Base-by-base conservation (phyloP, 768 basidiomycete genomes). In the Coprinopsis sp. region DNA sequence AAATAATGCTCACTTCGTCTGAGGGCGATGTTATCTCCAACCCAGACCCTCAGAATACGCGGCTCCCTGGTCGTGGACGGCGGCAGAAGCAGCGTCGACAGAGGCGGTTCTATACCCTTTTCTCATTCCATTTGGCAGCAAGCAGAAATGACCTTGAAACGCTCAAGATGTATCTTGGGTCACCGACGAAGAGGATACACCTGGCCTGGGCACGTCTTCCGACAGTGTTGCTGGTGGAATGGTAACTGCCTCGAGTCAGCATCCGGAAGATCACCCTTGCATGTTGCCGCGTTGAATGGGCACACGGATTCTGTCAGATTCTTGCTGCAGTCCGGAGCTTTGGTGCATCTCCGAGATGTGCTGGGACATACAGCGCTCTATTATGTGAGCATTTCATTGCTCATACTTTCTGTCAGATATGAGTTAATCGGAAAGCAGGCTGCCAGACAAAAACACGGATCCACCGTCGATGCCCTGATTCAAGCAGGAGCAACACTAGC, bases 341-440 rank as follows among this genome's bases (percentile, higher is more conserved):
- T 90, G 12, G 91, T 93, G 18, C 91, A 94, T 62, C 68, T 87
- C 7, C 74, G 91, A 46, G 91, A 94, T 60, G 59, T 64, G 1
- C 70, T 92, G 36, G 91, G 88, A 2, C 90, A 92, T 56, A 91
- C 91, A 12, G 77, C 88, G 3, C 68, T 92, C 13, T 92, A 91
- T 64, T 87, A 91, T 64, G 87, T 87, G 51, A 55, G 80, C 62
- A 5, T 8, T 18, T 12, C 14, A 23, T 24, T 41, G 16, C 3
- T 8, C 18, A 16, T 14, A 8, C 28, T 13, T 28, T 18, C 29
- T 4, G 14, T 29, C 21, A 10, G 24, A 21, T 22, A 16, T 8
- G 28, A 14, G 1, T 18, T 31, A 22, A 11, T 47, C 38, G 27
- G 30, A 31, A 47, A 11, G 12, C 50, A 90, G 87, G 88, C 90